Base-by-base conservation (phyloP, 164 flowering plant genomes). In the Santalum album region DNA sequence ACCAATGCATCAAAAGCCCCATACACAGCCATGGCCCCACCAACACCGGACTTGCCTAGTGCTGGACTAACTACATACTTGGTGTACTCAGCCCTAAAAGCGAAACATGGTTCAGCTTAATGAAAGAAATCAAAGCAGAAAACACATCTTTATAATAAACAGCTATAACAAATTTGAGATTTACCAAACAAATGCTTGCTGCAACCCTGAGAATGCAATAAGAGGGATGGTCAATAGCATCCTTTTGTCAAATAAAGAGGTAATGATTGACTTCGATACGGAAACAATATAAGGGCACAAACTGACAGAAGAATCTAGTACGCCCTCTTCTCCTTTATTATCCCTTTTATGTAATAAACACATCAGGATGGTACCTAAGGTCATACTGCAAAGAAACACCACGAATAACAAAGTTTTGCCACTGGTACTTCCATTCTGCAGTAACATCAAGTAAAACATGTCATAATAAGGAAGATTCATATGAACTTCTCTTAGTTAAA, bases 111-210 rank as follows among this genome's bases (percentile, higher is more conserved):
- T 15, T 29, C 20, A 26, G 46, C 27, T 53, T 15, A 24, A 21
- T 63, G n/a, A 29, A 4, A 29, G 34, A 29, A 9, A 9, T 9
- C 9, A 29, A 29, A 29, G 34, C 34, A 3, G 20, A 9, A 32
- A 46, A 38, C 3, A 12, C 43, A 36, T 21, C 21, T 15, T 26
- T 18, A 24, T 19, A 34, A 27, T 29, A 29, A 9, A 29, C 34
- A 29, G 34, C 9, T 3, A 29, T 29, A 29, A 29, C 9, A 29
- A 4, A 3, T 24, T 27, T 24, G 18, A 40, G 57, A 44, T 21
- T 65, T 75, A 92, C 99, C 96, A 89, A 23, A 89, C 94, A 81
- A 92, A 92, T 61, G 96, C 91, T 69, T 83, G 91, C 60, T 92
- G 99, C 58, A 92, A 69, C 55, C 99, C 99, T 20, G 96, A 87